phyloP scores from a whole-genome alignment of 257 asterid species.

The Nicotiana benthamiana region DNA sequence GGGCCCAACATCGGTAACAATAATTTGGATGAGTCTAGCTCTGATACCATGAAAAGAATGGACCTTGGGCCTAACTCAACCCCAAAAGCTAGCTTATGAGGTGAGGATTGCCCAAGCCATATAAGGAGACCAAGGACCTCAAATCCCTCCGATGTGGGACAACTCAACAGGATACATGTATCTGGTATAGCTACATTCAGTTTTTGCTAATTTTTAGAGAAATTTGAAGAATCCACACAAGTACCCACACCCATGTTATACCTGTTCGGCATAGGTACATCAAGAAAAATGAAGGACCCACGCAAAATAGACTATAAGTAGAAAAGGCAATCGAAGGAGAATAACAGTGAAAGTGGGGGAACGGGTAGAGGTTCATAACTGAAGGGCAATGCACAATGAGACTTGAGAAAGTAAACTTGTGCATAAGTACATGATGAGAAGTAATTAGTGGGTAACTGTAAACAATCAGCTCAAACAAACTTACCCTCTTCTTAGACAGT shows the following conservation, averaged over 20 bases:
- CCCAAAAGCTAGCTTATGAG: too few relatives aligned
- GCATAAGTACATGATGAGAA: neutral
- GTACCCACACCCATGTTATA: neutral
- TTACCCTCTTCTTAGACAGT: conserved; percentile 70
- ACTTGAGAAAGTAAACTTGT: neutral
- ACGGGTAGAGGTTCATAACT: neutral
- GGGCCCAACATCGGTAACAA: too few relatives aligned
- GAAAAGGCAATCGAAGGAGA: neutral
- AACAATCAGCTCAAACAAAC: conserved; percentile 10
- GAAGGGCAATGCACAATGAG: neutral
- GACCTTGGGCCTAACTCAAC: too few relatives aligned
- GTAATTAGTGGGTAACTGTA: neutral
- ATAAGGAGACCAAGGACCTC: too few relatives aligned
- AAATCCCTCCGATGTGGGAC: too few relatives aligned
- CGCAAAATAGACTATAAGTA: neutral
- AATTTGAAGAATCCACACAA: neutral
- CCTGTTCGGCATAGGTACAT: neutral
- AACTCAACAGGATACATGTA: too few relatives aligned
- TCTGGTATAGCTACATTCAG: too few relatives aligned
- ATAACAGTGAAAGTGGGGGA: neutral
- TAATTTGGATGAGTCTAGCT: too few relatives aligned
- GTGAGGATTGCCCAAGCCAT: too few relatives aligned
- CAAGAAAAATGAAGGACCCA: neutral
- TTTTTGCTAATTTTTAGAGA: neutral
- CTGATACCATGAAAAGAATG: too few relatives aligned